phyloP scores from a whole-genome alignment of 192 early-diverging fungal species.

The Irineochytrium annulatum region DNA sequence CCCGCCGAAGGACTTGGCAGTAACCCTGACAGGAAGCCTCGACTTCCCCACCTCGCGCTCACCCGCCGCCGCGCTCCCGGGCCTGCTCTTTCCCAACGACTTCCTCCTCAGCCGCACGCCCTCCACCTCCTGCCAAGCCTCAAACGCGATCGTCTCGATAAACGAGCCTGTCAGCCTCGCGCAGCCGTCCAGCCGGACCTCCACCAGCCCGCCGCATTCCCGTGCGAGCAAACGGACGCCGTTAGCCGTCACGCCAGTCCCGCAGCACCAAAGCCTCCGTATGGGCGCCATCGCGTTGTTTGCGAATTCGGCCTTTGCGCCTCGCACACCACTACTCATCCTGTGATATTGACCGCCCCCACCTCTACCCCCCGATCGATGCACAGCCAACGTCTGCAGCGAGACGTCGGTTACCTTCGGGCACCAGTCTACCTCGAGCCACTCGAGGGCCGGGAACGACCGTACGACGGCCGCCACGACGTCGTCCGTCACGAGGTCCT shows the following conservation, averaged over 20 bases:
- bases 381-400: slow-evolving; percentile 1
- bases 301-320: no score
- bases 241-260: neutral
- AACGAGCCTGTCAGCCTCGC: slow-evolving; percentile 10
- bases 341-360: neutral
- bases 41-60: no score
- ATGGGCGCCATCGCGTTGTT: no score
- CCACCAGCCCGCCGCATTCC: slow-evolving; percentile 17
- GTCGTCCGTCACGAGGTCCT: neutral
- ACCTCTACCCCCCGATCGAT: neutral
- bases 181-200: slow-evolving; percentile 21
- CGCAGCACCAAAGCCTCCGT: neutral
- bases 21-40: no score
- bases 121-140: slow-evolving; percentile 12
- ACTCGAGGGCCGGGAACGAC: neutral
- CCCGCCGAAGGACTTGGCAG: no score
- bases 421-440: slow-evolving; percentile 3
- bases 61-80: no score
- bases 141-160: slow-evolving; percentile 15
- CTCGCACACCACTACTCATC: no score
- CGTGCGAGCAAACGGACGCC: slow-evolving; percentile 8
- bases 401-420: slow-evolving; percentile 1
- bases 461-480: neutral
- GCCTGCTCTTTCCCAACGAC: no score
- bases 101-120: no score